Evolutionary conservation across 176 grass and related monocot genomes (phyloP).

Genomic region (Aegilops bicornis): DNA sequence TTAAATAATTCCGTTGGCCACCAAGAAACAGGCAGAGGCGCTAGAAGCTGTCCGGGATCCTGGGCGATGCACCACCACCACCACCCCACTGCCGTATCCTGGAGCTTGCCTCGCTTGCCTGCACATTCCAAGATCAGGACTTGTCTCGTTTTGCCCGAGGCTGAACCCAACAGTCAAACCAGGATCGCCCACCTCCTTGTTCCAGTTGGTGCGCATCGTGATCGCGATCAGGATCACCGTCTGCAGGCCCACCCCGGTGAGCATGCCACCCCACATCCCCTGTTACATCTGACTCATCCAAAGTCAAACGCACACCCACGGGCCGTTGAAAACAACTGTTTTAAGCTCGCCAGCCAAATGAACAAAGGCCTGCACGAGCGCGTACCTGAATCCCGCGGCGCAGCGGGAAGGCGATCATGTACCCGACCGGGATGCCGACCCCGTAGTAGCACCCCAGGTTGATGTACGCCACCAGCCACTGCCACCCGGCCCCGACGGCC

Average conservation of each 20-base stretch:
- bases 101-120: slow-evolving; percentile 51
- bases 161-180: neutral
- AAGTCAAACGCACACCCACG: neutral
- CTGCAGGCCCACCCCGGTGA: slow-evolving; percentile 76
- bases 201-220: slow-evolving; percentile 70
- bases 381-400: slow-evolving; percentile 57
- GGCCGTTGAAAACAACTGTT: no score
- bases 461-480: slow-evolving; percentile 79
- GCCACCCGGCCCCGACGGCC: slow-evolving; percentile 91
- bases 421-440: slow-evolving; percentile 71
- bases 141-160: neutral
- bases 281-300: neutral
- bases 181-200: slow-evolving; percentile 44
- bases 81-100: slow-evolving; percentile 76
- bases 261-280: slow-evolving; percentile 94
- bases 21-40: no score
- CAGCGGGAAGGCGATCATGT: slow-evolving; percentile 53
- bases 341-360: no score
- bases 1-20: no score
- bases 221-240: slow-evolving; percentile 57
- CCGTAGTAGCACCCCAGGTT: slow-evolving; percentile 83
- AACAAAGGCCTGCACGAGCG: no score
- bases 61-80: slow-evolving; percentile 9
- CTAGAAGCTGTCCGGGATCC: neutral
- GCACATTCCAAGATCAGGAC: neutral